Conservation (phyloP, 495 filamentous ascomycete genomes). For the Margaritispora aquatica region DNA sequence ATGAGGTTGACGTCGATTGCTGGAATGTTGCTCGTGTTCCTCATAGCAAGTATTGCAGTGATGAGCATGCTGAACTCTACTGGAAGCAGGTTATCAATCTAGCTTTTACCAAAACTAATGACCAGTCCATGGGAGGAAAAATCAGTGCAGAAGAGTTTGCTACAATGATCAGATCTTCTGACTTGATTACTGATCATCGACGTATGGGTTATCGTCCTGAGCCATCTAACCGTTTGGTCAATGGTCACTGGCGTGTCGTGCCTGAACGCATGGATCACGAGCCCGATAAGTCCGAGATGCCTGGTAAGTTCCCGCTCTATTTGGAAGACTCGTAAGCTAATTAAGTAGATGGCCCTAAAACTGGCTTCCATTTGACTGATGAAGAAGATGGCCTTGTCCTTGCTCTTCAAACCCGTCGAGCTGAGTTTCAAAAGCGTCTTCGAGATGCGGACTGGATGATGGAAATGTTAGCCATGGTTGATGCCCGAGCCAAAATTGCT, state of each 20-base stretch:
- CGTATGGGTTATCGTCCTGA: constrained; percentile 49
- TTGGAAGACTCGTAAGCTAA: not conserved
- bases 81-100: constrained; percentile 48
- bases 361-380: constrained; percentile 11
- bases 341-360: constrained; percentile 8
- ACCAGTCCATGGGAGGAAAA: constrained; percentile 15
- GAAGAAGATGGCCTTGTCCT: constrained; percentile 14
- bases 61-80: constrained; percentile 30
- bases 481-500: constrained; percentile 12
- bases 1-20: constrained; percentile 34
- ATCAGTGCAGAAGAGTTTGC: constrained; percentile 43
- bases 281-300: too few relatives aligned
- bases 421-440: not conserved
- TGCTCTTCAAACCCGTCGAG: constrained; percentile 5
- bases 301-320: constrained; percentile 7
- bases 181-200: constrained; percentile 45
- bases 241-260: too few relatives aligned
- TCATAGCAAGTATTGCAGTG: constrained; percentile 64
- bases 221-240: constrained; percentile 15
- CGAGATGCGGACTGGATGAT: too few relatives aligned
- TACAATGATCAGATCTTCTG: constrained; percentile 41
- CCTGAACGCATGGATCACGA: too few relatives aligned
- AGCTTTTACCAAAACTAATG: constrained; percentile 8
- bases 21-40: constrained; percentile 52
- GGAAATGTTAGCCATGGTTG: too few relatives aligned